Evolutionary conservation across 352 stramenopile species (phyloP), one percentile per base, ranked within the genome.

Genomic region (Globisporangium iwayamae): DNA sequence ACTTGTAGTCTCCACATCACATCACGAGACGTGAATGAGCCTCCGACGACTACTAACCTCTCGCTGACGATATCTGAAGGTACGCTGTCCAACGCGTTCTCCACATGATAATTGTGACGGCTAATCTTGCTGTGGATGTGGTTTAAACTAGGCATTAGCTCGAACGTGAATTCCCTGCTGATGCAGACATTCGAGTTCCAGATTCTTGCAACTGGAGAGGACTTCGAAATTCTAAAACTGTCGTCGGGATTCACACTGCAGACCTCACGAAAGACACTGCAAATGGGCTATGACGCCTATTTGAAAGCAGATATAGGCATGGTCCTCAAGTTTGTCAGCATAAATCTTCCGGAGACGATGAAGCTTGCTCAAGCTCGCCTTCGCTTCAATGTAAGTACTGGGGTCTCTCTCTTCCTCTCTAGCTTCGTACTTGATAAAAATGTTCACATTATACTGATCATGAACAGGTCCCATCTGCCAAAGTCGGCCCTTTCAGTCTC

Each of bases 401-500:
- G 4, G 32, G 32, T 38, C 5, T 14, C 28, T 22, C 43, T 38
- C n/a, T 45, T 25, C 22, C 22, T 1, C 39, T 46, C 10, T 62
- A 18, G 11, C 30, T 46, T 9, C 43, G n/a, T 4, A 32, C n/a
- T 8, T 34, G 8, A 25, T 1, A 54, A 25, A 25, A 25, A 25
- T 25, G 22, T 25, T 25, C 22, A 1, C 22, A 25, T 25, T 25
- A 13, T 51, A 8, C 20, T 38, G 20, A n/a, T 38, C 3, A 61
- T 38, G 51, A 6, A 14, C 32, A 64, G 59, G 47, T 64, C 28
- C 73, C 79, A 7, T 75, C 75, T 3, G 71, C 70, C 28, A 68
- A 71, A 56, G 65, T 83, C 30, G 79, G 79, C 9, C 79, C 79
- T 0, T 81, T 85, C 52, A 46, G 43, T 4, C 52, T 88, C 0